These are phyloP conservation scores for Blastocystis sp. DNA, from an alignment of 352 stramenopile species.

Conservation along the genomic window DNA sequence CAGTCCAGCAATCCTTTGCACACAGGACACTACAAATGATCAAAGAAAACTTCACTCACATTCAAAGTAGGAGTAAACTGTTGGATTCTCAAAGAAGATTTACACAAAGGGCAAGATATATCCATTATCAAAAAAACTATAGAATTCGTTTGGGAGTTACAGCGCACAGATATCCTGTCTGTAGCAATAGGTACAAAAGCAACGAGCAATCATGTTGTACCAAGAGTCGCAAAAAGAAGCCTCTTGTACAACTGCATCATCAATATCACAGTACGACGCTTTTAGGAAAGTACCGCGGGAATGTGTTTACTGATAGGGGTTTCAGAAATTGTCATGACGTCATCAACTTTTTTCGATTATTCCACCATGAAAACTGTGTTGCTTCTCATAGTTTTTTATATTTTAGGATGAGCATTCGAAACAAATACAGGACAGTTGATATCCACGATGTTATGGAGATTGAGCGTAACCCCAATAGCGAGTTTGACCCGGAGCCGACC, in stretches of 20 bases:
- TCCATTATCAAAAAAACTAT: neutral
- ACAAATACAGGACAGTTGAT: neutral
- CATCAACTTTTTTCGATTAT: neutral
- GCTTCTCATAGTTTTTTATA: neutral
- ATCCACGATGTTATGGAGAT: conserved; percentile 61
- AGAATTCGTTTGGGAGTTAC: too few relatives aligned
- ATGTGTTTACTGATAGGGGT: neutral
- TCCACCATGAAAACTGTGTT: neutral
- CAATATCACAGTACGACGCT: neutral
- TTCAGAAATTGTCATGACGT: neutral
- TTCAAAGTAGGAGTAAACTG: too few relatives aligned
- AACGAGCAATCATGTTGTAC: neutral
- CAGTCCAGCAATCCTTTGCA: too few relatives aligned
- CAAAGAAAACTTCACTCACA: too few relatives aligned
- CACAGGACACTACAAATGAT: too few relatives aligned
- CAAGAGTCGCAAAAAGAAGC: neutral
- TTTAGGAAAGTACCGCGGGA: neutral
- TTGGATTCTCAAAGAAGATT: neutral
- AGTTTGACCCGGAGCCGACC: conserved; percentile 40
- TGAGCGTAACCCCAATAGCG: neutral
- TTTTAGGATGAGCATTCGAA: neutral
- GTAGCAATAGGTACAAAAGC: neutral
- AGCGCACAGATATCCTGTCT: neutral
- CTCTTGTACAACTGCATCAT: neutral
- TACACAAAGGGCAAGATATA: neutral